Conservation (phyloP, 1,284 basidiomycete genomes). For the Marasmius tenuissimus region DNA sequence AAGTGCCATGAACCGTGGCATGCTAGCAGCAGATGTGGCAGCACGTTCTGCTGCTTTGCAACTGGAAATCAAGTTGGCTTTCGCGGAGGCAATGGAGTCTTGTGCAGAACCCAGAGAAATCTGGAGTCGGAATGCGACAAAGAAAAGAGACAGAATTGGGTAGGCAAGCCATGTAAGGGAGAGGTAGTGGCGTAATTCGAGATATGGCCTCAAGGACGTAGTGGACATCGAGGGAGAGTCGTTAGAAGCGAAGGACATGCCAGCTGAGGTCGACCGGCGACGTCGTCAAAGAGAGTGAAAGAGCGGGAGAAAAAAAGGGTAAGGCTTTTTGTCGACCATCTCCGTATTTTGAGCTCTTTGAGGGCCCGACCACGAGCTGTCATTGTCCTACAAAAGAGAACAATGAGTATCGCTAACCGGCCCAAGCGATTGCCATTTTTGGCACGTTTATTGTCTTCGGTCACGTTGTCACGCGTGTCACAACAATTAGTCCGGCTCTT, state of each 20-base stretch:
- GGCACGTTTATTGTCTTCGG: too few species aligned
- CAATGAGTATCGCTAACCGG: too few species aligned
- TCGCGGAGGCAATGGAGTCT: conserved; percentile 66
- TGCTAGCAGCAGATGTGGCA: conserved; percentile 77
- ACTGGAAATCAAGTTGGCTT: conserved; percentile 70
- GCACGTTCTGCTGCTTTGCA: conserved; percentile 84
- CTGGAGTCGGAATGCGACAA: conserved; percentile 81
- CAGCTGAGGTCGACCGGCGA: conserved; percentile 25
- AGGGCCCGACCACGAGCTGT: not conserved
- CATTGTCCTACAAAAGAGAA: not conserved
- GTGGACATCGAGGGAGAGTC: conserved; percentile 43
- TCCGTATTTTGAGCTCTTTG: not conserved
- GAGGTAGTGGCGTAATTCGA: conserved; percentile 79
- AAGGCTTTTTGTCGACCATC: not conserved
- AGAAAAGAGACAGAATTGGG: conserved; percentile 82
- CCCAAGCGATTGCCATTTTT: not conserved
- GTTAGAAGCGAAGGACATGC: conserved; percentile 47
- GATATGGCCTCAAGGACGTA: conserved; percentile 70
- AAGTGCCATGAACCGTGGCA: conserved; percentile 86
- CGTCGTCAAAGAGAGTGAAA: conserved; percentile 9
- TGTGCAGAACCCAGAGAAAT: conserved; percentile 73
- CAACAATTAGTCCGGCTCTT: too few species aligned
- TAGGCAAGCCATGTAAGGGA: conserved; percentile 85
- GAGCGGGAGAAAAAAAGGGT: conserved; percentile 1
- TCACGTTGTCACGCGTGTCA: too few species aligned